Percentiles rank a stretch among this genome's conserved stretches.
Evolutionary conservation across 495 filamentous ascomycete species (phyloP).

Genomic region (Trichocladium uniseriatum): DNA sequence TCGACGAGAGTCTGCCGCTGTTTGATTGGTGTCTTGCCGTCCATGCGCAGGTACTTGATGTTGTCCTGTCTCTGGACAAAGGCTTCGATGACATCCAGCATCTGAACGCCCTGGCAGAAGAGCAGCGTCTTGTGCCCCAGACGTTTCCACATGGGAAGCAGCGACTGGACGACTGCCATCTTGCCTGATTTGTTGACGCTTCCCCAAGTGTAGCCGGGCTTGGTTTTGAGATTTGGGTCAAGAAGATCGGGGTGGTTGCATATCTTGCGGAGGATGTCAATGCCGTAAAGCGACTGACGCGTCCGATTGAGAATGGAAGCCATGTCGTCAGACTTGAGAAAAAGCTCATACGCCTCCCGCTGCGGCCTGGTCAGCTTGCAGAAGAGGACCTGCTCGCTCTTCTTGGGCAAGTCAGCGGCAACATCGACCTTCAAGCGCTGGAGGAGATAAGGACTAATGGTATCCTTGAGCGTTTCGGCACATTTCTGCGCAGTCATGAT

Average conservation of each 20-base stretch:
- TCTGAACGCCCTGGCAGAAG: constrained; percentile 83
- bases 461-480: constrained; percentile 80
- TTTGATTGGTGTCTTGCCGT: constrained; percentile 77
- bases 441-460: constrained; percentile 86
- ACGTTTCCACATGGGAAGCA: constrained; percentile 77
- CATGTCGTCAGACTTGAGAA: constrained; percentile 78
- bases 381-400: constrained; percentile 90
- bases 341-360: constrained; percentile 63
- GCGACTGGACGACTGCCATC: constrained; percentile 80
- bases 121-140: constrained; percentile 84
- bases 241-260: constrained; percentile 92
- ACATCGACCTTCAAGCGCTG: constrained; percentile 92
- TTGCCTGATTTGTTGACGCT: constrained; percentile 71
- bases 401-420: constrained; percentile 82
- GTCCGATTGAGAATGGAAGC: constrained; percentile 61
- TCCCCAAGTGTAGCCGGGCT: constrained; percentile 63
- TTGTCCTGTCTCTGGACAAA: constrained; percentile 57
- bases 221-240: constrained; percentile 51
- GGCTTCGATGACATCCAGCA: constrained; percentile 85
- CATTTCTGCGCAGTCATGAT: constrained; percentile 86
- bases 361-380: constrained; percentile 80
- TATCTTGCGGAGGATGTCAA: constrained; percentile 89
- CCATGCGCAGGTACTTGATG: constrained; percentile 82
- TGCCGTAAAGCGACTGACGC: constrained; percentile 73
- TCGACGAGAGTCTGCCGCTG: constrained; percentile 77